A percentile compares a stretch with the other conserved stretches of the same genome.
Conservation (phyloP, 495 filamentous ascomycete species). For the Tuber magnatum region DNA sequence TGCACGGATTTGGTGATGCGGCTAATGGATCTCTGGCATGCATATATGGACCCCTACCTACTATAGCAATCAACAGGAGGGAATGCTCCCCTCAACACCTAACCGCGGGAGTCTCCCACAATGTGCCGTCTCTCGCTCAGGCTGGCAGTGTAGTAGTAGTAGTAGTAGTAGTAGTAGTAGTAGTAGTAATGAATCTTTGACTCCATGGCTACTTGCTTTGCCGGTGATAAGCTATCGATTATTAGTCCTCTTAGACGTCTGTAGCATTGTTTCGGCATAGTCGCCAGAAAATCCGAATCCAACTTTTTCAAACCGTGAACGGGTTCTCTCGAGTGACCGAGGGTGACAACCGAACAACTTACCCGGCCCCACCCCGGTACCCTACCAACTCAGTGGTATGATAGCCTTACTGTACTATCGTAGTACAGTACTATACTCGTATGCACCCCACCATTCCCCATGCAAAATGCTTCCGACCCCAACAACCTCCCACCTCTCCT, state of each 20-base stretch:
- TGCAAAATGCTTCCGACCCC: constrained; percentile 64
- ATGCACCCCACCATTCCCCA: not conserved
- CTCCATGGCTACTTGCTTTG: not conserved
- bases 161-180: too few species aligned
- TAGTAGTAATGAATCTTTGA: not conserved
- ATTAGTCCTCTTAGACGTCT: not conserved
- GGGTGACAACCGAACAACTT: not conserved
- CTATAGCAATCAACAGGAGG: too few species aligned
- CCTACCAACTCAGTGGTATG: not conserved
- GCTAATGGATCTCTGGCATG: too few species aligned
- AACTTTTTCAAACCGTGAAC: not conserved
- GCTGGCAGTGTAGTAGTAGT: not conserved
- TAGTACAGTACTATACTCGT: too few species aligned
- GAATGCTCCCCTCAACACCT: too few species aligned
- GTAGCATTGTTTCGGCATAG: not conserved
- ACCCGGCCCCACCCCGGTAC: not conserved
- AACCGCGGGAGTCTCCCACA: too few species aligned
- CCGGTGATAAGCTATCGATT: not conserved
- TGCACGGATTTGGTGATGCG: too few species aligned
- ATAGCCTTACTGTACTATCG: too few species aligned
- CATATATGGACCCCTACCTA: too few species aligned
- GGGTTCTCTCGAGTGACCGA: not conserved
- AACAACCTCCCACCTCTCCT: constrained; percentile 79
- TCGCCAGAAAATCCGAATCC: not conserved
- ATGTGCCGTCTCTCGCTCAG: not conserved